Base-by-base conservation (phyloP, 2,329 filamentous ascomycete species). In the Davidsoniella australis region DNA sequence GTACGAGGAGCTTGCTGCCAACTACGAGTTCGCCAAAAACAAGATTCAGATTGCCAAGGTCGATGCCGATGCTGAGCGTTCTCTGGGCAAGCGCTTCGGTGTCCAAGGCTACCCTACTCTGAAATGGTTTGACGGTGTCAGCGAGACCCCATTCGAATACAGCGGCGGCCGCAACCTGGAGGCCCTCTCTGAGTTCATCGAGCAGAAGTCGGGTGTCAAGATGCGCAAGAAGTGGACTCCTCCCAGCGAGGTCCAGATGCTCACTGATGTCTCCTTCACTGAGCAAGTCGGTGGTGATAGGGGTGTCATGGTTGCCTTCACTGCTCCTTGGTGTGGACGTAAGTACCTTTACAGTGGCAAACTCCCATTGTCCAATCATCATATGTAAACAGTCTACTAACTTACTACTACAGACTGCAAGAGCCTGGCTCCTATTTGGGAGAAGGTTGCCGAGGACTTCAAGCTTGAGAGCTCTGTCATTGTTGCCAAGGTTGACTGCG, bases 251-350 rank as follows among this genome's bases (percentile, higher is more conserved):
- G 82, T 98, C 8, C 74, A 79, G 59, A 80, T 85, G 68, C 72
- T 98, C 64, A 87, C 75, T 46, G 87, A 96, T 60, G 65, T 72
- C 57, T 78, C 76, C 52, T 96, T 96, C 68, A 76, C 79, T 65
- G 69, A 80, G 62, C 70, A 75, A 53, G 71, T 95, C 68, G 89
- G 89, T 55, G 72, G 78, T 47, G 85, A 94, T 55, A 87, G 94
- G 75, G 73, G 93, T 65, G 85, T 94, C 17, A 66, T 98, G 49
- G 88, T 98, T 62, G 88, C 93, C 42, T 98, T 98, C 66, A 98
- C 93, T 58, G 89, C 91, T 48, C 88, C 91, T 48, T 96, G 89
- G 91, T 98, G 91, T 67, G 89, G 89, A 65, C 89, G 91, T 96
- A 77, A 68, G 87, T 83, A 45, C 24, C 16, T 36, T 16, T 38